Evolutionary conservation across 306 rosid genomes (phyloP), one percentile per base, ranked within the genome.

Genomic region (Lathyrus sativus): DNA sequence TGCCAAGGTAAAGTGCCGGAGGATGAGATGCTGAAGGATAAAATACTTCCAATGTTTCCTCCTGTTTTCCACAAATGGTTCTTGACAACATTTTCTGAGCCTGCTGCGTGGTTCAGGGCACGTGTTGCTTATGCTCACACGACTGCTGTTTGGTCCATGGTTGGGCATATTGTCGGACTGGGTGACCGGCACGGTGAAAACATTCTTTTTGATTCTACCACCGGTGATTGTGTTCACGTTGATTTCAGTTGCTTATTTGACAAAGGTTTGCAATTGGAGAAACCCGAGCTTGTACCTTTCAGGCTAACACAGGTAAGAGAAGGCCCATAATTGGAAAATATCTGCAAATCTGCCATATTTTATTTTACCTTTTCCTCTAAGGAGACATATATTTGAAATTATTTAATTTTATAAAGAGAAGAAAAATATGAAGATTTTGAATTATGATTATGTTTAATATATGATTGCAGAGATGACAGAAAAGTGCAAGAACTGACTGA

Each of bases 91-190:
- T 93, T 93, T 82, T 90, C 97, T 70, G 98, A 93, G 88, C 98
- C 98, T 33, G 97, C 96, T 72, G 97, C 98, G 66, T 93, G 98
- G 98, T 93, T 90, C 80, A 83, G 97, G 75, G 97, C 96, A 7
- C 91, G 97, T 55, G 80, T 90, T 79, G 95, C 96, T 39, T 90
- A 86, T 88, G 97, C 98, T 54, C 96, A 93, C 81, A 90, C 98
- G 11, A 88, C 97, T 73, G 98, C 98, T 62, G 98, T 93, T 70
- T 93, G 96, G 98, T 93, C 96, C 73, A 93, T 93, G 97, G 98
- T 93, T 71, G 98, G 98, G 70, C 98, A 90, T 76, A 90, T 93
- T 58, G 98, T 93, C 74, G 98, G 98, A 65, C 83, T 93, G 65
- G 98, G 98, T 74, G 97, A 93, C 54, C 81, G 97, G 62, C 98